Conservation (phyloP, 805 yeast genomes). For the Candida cerambycidarum region DNA sequence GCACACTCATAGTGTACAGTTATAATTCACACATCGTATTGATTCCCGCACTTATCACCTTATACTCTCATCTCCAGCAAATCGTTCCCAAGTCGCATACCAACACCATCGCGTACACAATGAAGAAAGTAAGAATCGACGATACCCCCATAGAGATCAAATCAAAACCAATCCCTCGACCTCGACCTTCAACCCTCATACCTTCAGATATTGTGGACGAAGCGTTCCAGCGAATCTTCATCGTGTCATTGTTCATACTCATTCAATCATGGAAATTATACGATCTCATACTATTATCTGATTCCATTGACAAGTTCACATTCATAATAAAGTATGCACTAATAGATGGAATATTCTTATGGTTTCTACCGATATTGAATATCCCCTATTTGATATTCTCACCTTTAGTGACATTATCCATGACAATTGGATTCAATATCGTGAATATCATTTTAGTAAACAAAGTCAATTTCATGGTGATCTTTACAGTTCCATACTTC, state of each 20-base stretch:
- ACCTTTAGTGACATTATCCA: constrained; percentile 51
- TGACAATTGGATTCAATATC: constrained; percentile 46
- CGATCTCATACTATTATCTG: constrained; percentile 56
- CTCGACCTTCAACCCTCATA: constrained; percentile 39
- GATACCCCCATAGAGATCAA: constrained; percentile 13
- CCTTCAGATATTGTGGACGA: constrained; percentile 67
- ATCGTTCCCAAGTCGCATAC: too few species aligned
- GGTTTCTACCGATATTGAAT: constrained; percentile 69
- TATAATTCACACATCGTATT: too few species aligned
- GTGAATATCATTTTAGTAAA: constrained; percentile 56
- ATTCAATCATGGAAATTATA: constrained; percentile 87
- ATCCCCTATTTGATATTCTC: constrained; percentile 73
- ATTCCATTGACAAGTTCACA: constrained; percentile 45
- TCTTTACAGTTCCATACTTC: constrained; percentile 42
- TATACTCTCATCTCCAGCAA: too few species aligned
- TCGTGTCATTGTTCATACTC: constrained; percentile 62
- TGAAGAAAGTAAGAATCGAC: constrained; percentile 16
- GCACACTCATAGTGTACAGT: too few species aligned
- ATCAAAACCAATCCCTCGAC: not conserved
- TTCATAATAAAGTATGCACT: constrained; percentile 71
- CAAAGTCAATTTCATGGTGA: constrained; percentile 49
- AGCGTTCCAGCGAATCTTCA: constrained; percentile 72
- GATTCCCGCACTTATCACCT: too few species aligned
- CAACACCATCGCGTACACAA: not conserved
- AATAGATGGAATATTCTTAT: constrained; percentile 69